Evolutionary conservation across 179 eudicot genomes (phyloP).

Genomic region (Beta lomatogona): DNA sequence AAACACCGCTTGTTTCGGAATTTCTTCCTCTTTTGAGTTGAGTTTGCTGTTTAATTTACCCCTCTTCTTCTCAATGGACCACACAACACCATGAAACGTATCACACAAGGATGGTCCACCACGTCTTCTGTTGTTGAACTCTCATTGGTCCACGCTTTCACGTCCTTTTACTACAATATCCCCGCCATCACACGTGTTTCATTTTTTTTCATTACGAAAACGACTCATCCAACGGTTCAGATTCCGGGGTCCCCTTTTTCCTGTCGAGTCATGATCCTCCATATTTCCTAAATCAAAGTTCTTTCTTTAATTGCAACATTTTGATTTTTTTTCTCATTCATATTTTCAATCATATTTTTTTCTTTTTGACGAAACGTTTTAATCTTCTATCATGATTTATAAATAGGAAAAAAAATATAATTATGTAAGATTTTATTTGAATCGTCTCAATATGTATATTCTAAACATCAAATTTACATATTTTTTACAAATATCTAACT

Average conservation of each 20-base stretch:
- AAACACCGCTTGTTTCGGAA: constrained; percentile 14
- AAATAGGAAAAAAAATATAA: too few relatives aligned
- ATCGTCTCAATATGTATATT: too few relatives aligned
- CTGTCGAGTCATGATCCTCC: background rate
- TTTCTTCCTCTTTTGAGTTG: background rate
- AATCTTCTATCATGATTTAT: too few relatives aligned
- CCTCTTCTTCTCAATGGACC: background rate
- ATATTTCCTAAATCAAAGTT: too few relatives aligned
- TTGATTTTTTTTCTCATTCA: too few relatives aligned
- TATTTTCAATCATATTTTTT: too few relatives aligned
- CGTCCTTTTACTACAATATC: background rate
- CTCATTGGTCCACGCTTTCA: constrained; percentile 38
- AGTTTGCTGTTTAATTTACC: background rate
- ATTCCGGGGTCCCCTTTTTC: constrained; percentile 3
- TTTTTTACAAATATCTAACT: too few relatives aligned
- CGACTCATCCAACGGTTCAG: constrained; percentile 33
- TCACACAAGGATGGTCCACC: constrained; percentile 33
- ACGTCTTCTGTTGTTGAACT: background rate
- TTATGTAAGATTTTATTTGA: too few relatives aligned
- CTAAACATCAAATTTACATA: too few relatives aligned
- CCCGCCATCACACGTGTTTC: constrained; percentile 40
- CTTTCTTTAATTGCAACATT: too few relatives aligned
- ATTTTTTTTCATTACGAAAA: background rate
- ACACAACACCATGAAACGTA: constrained; percentile 22
- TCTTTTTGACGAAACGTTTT: too few relatives aligned